A percentile compares a stretch with the other conserved stretches of the same genome.
phyloP scores from a whole-genome alignment of 768 basidiomycete genomes.

The Guyanaporus albipodus region DNA sequence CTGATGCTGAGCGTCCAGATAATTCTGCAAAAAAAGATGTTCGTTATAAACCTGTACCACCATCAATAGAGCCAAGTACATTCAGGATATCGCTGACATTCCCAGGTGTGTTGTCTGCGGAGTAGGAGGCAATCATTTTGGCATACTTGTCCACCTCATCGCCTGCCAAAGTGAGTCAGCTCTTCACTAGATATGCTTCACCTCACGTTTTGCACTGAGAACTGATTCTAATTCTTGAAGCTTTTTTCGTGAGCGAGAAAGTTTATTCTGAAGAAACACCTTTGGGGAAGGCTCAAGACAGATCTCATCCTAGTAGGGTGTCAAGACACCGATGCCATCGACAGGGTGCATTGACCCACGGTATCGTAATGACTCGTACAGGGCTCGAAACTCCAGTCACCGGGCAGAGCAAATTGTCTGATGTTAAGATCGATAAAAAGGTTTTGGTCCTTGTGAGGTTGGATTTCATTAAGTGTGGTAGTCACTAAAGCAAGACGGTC shows the following conservation, averaged over 20 bases:
- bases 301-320: constrained; percentile 37
- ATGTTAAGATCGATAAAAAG: constrained; percentile 72
- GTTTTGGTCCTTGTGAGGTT: constrained; percentile 58
- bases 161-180: constrained; percentile 35
- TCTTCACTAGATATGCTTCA: neutral
- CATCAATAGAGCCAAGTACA: constrained; percentile 8
- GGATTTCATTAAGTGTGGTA: constrained; percentile 46
- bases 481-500: constrained; percentile 45
- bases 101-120: constrained; percentile 46
- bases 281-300: constrained; percentile 68
- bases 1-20: constrained; percentile 62
- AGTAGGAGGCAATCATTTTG: constrained; percentile 45
- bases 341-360: constrained; percentile 36
- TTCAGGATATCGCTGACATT: constrained; percentile 41
- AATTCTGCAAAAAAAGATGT: constrained; percentile 41
- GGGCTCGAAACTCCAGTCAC: constrained; percentile 73
- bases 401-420: constrained; percentile 58
- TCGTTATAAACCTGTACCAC: neutral
- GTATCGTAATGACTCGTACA: constrained; percentile 73
- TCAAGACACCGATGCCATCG: neutral
- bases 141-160: constrained; percentile 51
- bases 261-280: constrained; percentile 77
- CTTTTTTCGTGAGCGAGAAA: constrained; percentile 55
- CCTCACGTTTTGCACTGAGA: constrained; percentile 60
- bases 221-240: constrained; percentile 58